phyloP scores from a whole-genome alignment of 2,329 filamentous ascomycete genomes.

The Pezicula radicicola region DNA sequence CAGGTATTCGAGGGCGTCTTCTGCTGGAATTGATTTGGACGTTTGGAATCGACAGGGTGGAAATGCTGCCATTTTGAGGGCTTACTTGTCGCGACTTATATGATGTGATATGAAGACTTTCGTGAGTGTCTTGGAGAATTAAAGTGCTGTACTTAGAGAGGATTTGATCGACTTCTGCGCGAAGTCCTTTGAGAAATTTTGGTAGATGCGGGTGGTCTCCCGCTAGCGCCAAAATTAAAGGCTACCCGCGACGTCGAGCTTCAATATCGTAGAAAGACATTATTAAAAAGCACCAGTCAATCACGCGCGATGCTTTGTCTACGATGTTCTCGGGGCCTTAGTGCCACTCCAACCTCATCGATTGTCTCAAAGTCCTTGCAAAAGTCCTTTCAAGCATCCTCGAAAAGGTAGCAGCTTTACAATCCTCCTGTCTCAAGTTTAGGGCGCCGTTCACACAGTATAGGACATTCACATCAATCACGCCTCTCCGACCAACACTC shows the following conservation, averaged over 20 bases:
- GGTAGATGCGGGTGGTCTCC: slow-evolving; percentile 8
- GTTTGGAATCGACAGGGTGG: slow-evolving; percentile 23
- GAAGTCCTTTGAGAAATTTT: slow-evolving; percentile 4
- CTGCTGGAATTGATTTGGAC: slow-evolving; percentile 22
- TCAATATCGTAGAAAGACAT: neutral
- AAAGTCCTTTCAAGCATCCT: slow-evolving; percentile 7
- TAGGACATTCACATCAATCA: slow-evolving; percentile 29
- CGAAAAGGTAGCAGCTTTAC: slow-evolving; percentile 16
- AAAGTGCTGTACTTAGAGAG: neutral
- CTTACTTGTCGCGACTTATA: no score
- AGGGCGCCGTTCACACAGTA: slow-evolving; percentile 2
- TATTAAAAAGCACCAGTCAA: neutral
- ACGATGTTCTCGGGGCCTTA: slow-evolving; percentile 21
- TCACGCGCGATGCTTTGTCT: slow-evolving; percentile 25
- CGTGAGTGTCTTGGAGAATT: neutral
- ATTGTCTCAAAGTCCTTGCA: slow-evolving; percentile 7
- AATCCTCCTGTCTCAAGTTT: neutral
- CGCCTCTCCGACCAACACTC: slow-evolving; percentile 22
- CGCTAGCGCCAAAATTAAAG: slow-evolving; percentile 15
- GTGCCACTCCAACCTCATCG: slow-evolving; percentile 10
- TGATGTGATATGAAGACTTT: neutral
- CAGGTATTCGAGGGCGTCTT: slow-evolving; percentile 26
- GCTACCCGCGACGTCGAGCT: slow-evolving; percentile 1
- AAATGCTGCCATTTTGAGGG: slow-evolving; percentile 26
- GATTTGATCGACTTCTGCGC: neutral